These are phyloP conservation scores for Trichoderma asperellum DNA, from an alignment of 2,329 filamentous ascomycete genomes.

Conservation along the genomic window DNA sequence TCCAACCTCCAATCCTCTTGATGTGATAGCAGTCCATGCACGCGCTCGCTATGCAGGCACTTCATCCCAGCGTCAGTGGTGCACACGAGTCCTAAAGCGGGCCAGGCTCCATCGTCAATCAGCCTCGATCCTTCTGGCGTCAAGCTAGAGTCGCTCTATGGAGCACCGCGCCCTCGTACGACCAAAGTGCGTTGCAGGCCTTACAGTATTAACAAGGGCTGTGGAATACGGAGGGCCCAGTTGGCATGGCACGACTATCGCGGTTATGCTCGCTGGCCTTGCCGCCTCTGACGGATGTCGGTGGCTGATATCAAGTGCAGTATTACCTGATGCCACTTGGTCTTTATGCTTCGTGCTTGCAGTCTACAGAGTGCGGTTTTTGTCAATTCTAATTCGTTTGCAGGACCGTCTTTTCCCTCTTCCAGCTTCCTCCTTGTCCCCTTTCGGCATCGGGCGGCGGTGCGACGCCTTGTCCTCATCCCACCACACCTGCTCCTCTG, in stretches of 20 bases:
- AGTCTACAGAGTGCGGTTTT: background rate
- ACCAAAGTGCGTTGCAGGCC: background rate
- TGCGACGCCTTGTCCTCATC: slow-evolving; percentile 14
- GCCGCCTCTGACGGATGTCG: background rate
- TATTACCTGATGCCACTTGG: background rate
- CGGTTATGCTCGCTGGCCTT: background rate
- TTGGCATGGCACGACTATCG: background rate
- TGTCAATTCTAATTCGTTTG: background rate
- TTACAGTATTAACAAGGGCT: slow-evolving; percentile 5
- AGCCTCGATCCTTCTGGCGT: slow-evolving; percentile 27
- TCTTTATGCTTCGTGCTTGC: background rate
- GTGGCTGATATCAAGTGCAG: background rate
- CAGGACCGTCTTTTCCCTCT: background rate
- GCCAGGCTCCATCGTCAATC: slow-evolving; percentile 23
- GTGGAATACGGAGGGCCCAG: background rate
- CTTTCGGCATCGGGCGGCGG: slow-evolving; percentile 15
- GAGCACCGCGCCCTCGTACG: slow-evolving; percentile 16
- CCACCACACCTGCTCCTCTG: slow-evolving; percentile 14
- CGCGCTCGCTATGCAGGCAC: slow-evolving; percentile 3
- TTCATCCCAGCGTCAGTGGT: slow-evolving; percentile 7
- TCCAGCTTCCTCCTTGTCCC: background rate
- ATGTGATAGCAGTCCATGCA: background rate
- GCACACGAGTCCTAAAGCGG: slow-evolving; percentile 18
- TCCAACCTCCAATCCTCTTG: background rate
- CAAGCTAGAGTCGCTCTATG: slow-evolving; percentile 18